Base-by-base conservation (phyloP, 2,329 filamentous ascomycete species). In the Diaporthe vexans region DNA sequence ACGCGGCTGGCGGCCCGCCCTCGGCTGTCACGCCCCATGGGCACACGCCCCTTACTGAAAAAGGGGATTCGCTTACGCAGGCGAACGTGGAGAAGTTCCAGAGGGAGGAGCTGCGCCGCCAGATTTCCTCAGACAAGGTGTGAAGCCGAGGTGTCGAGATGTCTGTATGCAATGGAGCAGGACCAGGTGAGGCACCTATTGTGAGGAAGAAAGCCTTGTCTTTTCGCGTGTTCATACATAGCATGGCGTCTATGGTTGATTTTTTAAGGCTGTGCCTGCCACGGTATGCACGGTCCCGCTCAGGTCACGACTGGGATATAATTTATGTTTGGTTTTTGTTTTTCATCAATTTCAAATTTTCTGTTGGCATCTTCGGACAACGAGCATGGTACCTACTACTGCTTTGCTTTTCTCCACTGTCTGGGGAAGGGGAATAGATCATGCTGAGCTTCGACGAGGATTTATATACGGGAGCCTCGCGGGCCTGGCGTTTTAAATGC, bases 1-100 rank as follows among this genome's bases (percentile, higher is more conserved):
- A 78, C 46, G 79, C 78, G 7, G 77, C 77, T 2, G 77, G 76
- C 15, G 73, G 74, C 1, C 63, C 70, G 33, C 67, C 54, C 1
- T 68, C 61, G 24, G 52, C 69, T 4, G 46, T 70, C 5, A 63
- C 61, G 15, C 75, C 76, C 9, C 73, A 76, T 11, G 72, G 72
- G 40, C 74, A 77, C 21, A 76, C 74, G 61, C 75, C 76, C 2
- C 63, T 74, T 40, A 58, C 69, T 10, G 71, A 73, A 51, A 72
- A 59, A 19, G 73, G 78, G 10, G 76, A 78, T 43, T 74, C 77
- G 21, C 72, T 81, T 51, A 81, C 79, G 1, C 76, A 78, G 71
- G 78, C 77, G 52, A 81, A 81, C 65, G 75, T 81, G 21, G 76
- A 75, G 21, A 77, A 75, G 68, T 75, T 80, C n/a, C 74, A 77